phyloP scores from a whole-genome alignment of 257 asterid genomes.

The Agastache rugosa region DNA sequence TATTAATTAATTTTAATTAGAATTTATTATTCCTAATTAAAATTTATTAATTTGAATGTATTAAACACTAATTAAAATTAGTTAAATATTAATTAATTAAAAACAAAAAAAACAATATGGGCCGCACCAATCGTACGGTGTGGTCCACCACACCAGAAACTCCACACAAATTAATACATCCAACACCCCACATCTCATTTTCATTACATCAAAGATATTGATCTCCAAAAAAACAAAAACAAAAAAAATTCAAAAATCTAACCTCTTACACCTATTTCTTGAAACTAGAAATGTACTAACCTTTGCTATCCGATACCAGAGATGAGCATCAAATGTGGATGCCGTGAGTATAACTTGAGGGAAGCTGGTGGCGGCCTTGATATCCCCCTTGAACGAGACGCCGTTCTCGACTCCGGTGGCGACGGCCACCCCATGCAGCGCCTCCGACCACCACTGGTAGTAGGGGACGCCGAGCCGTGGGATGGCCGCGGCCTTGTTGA shows the following conservation, averaged over 20 bases:
- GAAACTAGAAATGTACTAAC: slow-evolving; percentile 39
- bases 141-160: no score
- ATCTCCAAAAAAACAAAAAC: neutral
- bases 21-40: no score
- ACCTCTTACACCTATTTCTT: neutral
- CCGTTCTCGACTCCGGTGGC: slow-evolving; percentile 53
- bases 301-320: slow-evolving; percentile 78
- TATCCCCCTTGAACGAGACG: slow-evolving; percentile 39
- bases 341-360: slow-evolving; percentile 89
- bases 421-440: slow-evolving; percentile 56
- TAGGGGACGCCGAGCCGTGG: slow-evolving; percentile 56
- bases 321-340: slow-evolving; percentile 64
- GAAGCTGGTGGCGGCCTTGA: slow-evolving; percentile 60
- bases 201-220: slow-evolving; percentile 7
- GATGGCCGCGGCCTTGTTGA: slow-evolving; percentile 55
- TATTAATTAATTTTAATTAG: no score
- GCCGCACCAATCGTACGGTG: no score
- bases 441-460: slow-evolving; percentile 71
- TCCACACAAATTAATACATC: no score
- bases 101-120: no score
- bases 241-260: neutral
- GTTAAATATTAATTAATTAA: no score
- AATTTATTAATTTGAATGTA: no score
- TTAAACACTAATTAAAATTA: no score
- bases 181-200: slow-evolving; percentile 22